Evolutionary conservation across 2,329 filamentous ascomycete genomes (phyloP).

Genomic region (Talaromyces sp.): DNA sequence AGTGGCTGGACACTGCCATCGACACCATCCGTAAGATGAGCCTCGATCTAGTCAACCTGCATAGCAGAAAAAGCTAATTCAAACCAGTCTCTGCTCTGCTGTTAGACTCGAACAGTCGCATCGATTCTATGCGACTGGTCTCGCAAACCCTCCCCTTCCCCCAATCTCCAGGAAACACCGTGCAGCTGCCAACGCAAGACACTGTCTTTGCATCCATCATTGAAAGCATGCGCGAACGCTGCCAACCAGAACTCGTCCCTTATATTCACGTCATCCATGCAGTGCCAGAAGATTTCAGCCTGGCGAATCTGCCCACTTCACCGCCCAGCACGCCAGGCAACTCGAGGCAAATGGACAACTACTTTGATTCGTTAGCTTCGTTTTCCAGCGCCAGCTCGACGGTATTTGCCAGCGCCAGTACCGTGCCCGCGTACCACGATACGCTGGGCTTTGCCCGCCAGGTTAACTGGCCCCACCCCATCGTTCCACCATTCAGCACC

Average conservation of each 20-base stretch:
- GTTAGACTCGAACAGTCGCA: constrained; percentile 28
- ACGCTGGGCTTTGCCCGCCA: constrained; percentile 43
- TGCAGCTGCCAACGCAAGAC: constrained; percentile 23
- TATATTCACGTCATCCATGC: constrained; percentile 64
- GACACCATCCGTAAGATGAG: constrained; percentile 28
- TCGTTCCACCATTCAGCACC: constrained; percentile 57
- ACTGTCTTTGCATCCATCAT: constrained; percentile 52
- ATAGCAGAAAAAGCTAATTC: neutral
- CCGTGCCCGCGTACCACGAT: constrained; percentile 54
- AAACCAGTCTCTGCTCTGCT: constrained; percentile 30
- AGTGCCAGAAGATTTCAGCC: constrained; percentile 57
- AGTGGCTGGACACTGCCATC: constrained; percentile 34
- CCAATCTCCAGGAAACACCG: constrained; percentile 27
- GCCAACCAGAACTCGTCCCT: constrained; percentile 46
- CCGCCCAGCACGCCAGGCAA: constrained; percentile 54
- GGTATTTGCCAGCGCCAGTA: constrained; percentile 58
- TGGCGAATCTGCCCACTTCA: constrained; percentile 58
- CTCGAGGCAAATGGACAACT: constrained; percentile 50
- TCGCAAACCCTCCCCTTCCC: constrained; percentile 58
- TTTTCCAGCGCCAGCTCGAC: constrained; percentile 29
- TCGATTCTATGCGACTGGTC: constrained; percentile 51
- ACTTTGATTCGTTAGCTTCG: constrained; percentile 45
- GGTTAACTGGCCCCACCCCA: constrained; percentile 49
- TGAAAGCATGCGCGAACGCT: constrained; percentile 49
- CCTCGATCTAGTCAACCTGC: neutral